Evolutionary conservation across 805 yeast species (phyloP).

Genomic region (Jamesozyma jinghongensis): DNA sequence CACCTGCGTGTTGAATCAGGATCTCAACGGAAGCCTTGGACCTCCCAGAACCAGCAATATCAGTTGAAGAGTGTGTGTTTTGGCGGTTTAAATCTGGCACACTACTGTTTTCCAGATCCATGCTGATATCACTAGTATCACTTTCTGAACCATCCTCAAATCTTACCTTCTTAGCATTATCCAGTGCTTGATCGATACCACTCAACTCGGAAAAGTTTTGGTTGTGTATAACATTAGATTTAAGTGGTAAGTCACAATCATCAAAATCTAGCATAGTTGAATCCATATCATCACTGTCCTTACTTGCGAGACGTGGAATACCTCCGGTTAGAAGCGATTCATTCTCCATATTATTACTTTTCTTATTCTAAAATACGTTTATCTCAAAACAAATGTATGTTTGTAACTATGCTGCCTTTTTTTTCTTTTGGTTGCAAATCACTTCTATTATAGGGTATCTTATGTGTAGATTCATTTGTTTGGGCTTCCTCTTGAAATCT

Average conservation of each 20-base stretch:
- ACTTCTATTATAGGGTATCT: too few species aligned
- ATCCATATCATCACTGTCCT: constrained; percentile 8
- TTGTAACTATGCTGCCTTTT: too few species aligned
- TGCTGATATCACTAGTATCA: constrained; percentile 1
- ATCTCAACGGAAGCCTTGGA: constrained; percentile 14
- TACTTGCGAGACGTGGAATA: too few species aligned
- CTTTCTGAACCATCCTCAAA: constrained; percentile 6
- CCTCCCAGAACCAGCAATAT: background rate
- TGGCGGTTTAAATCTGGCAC: background rate
- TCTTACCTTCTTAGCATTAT: constrained; percentile 9
- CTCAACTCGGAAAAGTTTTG: constrained; percentile 18
- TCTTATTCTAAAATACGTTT: background rate
- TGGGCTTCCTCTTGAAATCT: too few species aligned
- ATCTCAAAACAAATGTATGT: too few species aligned
- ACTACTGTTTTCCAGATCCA: background rate
- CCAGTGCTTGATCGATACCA: constrained; percentile 4
- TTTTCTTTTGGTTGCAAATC: background rate
- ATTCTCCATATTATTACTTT: too few species aligned
- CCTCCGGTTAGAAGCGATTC: background rate
- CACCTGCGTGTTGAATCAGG: constrained; percentile 18
- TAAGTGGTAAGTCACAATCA: constrained; percentile 22
- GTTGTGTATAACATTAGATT: constrained; percentile 10
- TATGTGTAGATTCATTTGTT: too few species aligned
- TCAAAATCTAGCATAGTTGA: constrained; percentile 3
- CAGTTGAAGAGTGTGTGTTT: background rate